Evolutionary conservation across 257 asterid genomes (phyloP), one percentile per base, ranked within the genome.

Genomic region (Solanum piurae): DNA sequence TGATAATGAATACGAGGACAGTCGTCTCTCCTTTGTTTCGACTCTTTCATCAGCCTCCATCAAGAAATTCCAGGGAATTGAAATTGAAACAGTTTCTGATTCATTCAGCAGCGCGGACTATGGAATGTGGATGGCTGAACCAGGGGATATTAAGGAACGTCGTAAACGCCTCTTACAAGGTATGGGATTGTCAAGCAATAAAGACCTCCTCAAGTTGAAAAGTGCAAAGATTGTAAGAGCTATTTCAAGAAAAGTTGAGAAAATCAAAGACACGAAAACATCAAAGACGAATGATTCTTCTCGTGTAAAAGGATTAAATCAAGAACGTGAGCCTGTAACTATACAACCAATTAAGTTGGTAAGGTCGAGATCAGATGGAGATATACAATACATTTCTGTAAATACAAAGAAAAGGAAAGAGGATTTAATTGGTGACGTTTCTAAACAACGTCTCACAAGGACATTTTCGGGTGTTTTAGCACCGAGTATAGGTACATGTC

Each of bases 281-380:
- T 27, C 84, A 2, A 88, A 86, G 36, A 62, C 42, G 21, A 87
- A 42, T 21, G 87, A 91, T 31, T 55, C 92, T 38, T 21, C 88
- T 20, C 83, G 89, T 12, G 40, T 13, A n/a, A 38, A 90, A 91
- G 91, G 87, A 83, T 5, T 91, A 12, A 90, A 90, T 69, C 88
- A 36, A 72, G 86, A 84, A 58, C 27, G 58, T 1, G 23, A 58
- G 33, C 25, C 92, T 85, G 87, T 93, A 4, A 83, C 88, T 46
- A 79, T 90, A 29, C 77, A 86, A 5, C 90, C 94, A 5, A 46
- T 88, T 75, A 74, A 90, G 87, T 88, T 94, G 27, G 94, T 91
- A 58, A 90, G 99, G 89, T 96, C 99, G n/a, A 91, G 98, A 89
- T 97, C 99, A 9, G 99, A 95, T 83, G 94, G 98, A 18, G 99